phyloP scores from a whole-genome alignment of 768 basidiomycete species.

The Phylloporus arenicola region DNA sequence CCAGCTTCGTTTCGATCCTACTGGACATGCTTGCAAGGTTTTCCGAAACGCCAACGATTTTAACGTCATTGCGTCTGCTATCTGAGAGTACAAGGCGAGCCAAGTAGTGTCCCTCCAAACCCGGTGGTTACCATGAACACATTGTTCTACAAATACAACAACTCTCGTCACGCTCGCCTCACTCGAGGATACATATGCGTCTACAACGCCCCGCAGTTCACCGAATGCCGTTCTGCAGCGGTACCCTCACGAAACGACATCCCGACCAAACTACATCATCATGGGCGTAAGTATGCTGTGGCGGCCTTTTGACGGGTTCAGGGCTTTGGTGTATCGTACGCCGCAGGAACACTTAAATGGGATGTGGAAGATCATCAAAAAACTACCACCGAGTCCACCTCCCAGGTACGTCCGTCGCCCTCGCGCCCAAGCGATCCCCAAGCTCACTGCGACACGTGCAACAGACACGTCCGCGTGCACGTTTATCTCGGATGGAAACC shows the following conservation, averaged over 20 bases:
- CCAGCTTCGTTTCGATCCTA: too few relatives aligned
- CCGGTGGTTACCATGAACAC: conserved; percentile 6
- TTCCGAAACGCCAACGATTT: neutral
- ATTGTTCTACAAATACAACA: conserved; percentile 12
- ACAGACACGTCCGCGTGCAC: conserved; percentile 29
- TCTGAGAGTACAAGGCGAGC: neutral
- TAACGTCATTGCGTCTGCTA: neutral
- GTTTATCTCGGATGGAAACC: conserved; percentile 26
- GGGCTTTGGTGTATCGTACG: conserved; percentile 6
- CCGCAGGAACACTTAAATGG: conserved; percentile 20
- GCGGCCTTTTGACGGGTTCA: conserved; percentile 10
- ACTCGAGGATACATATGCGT: neutral
- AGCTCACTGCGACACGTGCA: neutral
- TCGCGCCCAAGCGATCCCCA: neutral
- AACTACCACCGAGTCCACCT: conserved; percentile 14
- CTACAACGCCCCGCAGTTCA: neutral
- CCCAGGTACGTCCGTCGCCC: conserved; percentile 7
- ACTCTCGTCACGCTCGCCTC: neutral
- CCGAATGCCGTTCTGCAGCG: neutral
- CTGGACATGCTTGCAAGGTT: neutral
- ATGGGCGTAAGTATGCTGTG: neutral
- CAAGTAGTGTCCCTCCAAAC: too few relatives aligned
- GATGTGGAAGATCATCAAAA: conserved; percentile 22
- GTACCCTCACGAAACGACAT: neutral
- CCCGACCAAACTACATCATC: too few relatives aligned